Conservation (phyloP, 768 basidiomycete species). For the Tylopilus vinaceipallidus region DNA sequence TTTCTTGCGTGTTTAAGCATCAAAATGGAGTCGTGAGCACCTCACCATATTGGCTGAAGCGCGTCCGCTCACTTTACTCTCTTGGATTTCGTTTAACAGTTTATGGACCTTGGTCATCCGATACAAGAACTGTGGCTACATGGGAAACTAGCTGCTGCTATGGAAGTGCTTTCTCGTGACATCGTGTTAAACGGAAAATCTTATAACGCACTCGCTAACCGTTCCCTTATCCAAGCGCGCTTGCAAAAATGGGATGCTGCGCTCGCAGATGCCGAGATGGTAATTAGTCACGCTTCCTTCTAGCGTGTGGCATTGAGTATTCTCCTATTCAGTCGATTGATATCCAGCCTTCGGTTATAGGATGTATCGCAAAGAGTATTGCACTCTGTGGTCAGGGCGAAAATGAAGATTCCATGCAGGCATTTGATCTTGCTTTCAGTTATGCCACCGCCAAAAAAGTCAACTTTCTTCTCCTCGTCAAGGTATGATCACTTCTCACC, state of each 20-base stretch:
- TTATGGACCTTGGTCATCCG: constrained; percentile 4
- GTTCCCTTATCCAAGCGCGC: constrained; percentile 2
- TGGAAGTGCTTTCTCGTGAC: constrained; percentile 9
- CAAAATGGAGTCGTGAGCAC: constrained; percentile 3
- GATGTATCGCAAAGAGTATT: constrained; percentile 1
- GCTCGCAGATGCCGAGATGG: constrained; percentile 2
- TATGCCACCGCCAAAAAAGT: not conserved
- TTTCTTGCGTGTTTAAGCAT: not conserved
- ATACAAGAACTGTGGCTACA: constrained; percentile 6
- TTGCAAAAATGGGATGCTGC: constrained; percentile 5
- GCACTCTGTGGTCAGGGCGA: not conserved
- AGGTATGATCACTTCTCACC: not conserved
- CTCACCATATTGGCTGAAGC: not conserved
- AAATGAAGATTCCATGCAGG: not conserved
- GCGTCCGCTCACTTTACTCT: not conserved
- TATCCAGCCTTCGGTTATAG: not conserved
- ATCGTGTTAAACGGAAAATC: constrained; percentile 4
- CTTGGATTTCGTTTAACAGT: not conserved
- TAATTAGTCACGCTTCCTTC: not conserved
- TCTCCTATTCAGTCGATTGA: not conserved
- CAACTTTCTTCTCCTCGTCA: not conserved
- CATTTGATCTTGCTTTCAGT: constrained; percentile 2
- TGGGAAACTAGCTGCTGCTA: not conserved
- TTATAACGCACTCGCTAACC: constrained; percentile 1
- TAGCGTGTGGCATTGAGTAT: not conserved